Evolutionary conservation across 148 eudicot species (phyloP).

Genomic region (Mesembryanthemum crystallinum): DNA sequence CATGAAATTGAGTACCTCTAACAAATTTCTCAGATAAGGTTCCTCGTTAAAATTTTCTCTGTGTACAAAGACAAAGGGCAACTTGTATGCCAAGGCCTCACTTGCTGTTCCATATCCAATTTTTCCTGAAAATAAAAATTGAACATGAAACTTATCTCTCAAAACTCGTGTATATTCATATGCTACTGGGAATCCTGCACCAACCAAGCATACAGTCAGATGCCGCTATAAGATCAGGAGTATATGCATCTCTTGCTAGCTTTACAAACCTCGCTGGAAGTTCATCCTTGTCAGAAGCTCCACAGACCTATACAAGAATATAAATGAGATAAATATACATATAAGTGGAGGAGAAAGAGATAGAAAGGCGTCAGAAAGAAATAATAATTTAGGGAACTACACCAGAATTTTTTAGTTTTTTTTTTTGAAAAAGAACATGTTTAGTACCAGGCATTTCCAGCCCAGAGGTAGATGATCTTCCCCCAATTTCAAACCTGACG

Average conservation of each 20-base stretch:
- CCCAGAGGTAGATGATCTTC: constrained; percentile 82
- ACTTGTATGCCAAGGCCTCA: constrained; percentile 90
- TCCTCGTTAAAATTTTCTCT: constrained; percentile 97
- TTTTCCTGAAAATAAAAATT: constrained; percentile 61
- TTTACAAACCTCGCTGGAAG: constrained; percentile 79
- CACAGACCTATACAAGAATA: constrained; percentile 65
- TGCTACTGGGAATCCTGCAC: constrained; percentile 31
- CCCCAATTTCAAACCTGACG: constrained; percentile 83
- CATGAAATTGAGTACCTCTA: constrained; percentile 57
- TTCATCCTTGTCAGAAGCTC: constrained; percentile 72
- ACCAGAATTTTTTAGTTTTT: neutral
- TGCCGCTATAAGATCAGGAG: constrained; percentile 97
- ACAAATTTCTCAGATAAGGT: constrained; percentile 85
- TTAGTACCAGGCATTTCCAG: constrained; percentile 83
- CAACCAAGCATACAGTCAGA: constrained; percentile 98
- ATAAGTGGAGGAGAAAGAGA: neutral
- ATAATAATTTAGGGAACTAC: neutral
- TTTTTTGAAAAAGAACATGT: constrained; percentile 3
- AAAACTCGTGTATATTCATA: neutral
- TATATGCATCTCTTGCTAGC: constrained; percentile 82
- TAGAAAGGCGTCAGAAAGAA: neutral
- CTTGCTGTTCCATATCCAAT: constrained; percentile 99
- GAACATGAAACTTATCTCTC: constrained; percentile 15
- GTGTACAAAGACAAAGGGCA: constrained; percentile 95
- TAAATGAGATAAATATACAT: neutral